Percentiles rank a stretch among this genome's conserved stretches.
phyloP scores from a whole-genome alignment of 768 basidiomycete genomes.

The Holtermannia corniformis region DNA sequence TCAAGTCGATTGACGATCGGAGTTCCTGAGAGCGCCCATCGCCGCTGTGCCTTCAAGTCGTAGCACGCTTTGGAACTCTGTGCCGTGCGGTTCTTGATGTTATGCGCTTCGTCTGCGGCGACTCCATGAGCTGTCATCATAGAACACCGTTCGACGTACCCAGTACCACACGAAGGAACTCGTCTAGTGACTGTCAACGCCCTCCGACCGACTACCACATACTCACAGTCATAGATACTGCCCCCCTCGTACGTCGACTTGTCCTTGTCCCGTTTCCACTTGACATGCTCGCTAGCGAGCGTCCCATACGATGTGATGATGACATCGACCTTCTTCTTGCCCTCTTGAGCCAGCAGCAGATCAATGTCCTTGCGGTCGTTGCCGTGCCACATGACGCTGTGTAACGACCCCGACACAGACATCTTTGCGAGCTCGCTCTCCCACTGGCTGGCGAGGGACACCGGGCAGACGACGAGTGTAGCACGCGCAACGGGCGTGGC shows the following conservation, averaged over 20 bases:
- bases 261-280: conserved; percentile 44
- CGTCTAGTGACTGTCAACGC: too few species aligned
- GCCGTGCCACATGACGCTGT: conserved; percentile 75
- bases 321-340: conserved; percentile 56
- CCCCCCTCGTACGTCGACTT: conserved; percentile 58
- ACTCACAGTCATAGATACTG: conserved; percentile 34
- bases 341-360: conserved; percentile 45
- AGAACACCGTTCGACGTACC: conserved; percentile 6
- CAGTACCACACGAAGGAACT: conserved; percentile 71
- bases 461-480: conserved; percentile 85
- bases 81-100: conserved; percentile 71
- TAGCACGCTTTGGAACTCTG: conserved; percentile 53
- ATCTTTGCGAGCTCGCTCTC: conserved; percentile 81
- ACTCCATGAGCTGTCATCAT: conserved; percentile 33
- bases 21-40: conserved; percentile 86
- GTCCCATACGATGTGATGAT: conserved; percentile 88
- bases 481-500: conserved; percentile 54
- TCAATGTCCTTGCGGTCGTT: conserved; percentile 70
- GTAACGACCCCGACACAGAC: conserved; percentile 58
- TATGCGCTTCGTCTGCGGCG: conserved; percentile 70
- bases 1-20: conserved; percentile 91
- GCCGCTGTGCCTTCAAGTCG: conserved; percentile 62
- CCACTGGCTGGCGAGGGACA: conserved; percentile 88
- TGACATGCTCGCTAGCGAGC: conserved; percentile 67
- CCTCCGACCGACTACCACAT: neutral